A percentile compares a stretch with the other conserved stretches of the same genome.
phyloP scores from a whole-genome alignment of 345 rosid species.

The Rhodamnia rubescens region DNA sequence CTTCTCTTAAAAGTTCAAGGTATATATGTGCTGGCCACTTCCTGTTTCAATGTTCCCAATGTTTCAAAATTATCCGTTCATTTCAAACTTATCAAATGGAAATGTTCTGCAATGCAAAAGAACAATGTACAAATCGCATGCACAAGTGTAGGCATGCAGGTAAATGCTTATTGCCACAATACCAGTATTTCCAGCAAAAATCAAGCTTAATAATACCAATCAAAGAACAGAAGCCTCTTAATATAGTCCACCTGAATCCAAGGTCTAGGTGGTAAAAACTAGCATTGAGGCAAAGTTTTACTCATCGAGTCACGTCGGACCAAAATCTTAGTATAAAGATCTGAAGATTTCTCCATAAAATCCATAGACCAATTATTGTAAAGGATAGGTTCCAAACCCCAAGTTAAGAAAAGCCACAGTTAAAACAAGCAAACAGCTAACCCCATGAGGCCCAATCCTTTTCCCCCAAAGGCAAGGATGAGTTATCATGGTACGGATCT shows the following conservation, averaged over 20 bases:
- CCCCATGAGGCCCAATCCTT: background rate
- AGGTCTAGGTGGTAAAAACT: background rate
- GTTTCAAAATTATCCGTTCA: background rate
- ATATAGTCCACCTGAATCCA: background rate
- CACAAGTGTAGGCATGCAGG: background rate
- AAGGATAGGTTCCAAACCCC: background rate
- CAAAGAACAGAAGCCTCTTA: background rate
- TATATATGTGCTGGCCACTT: background rate
- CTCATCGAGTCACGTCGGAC: background rate
- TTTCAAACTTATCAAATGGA: background rate
- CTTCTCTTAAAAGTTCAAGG: background rate
- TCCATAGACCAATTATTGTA: background rate
- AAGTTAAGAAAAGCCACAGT: background rate
- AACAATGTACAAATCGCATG: background rate
- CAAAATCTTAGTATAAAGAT: background rate
- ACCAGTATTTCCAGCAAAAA: background rate
- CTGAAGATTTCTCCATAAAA: background rate
- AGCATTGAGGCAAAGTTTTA: background rate
- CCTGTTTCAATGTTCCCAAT: background rate
- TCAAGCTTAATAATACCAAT: background rate
- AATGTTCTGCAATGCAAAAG: background rate
- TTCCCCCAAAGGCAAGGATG: background rate
- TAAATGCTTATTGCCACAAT: background rate
- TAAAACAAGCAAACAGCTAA: background rate
- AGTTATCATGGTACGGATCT: background rate